Evolutionary conservation across 2,329 filamentous ascomycete species (phyloP).

Genomic region (Setomelanomma holmii): DNA sequence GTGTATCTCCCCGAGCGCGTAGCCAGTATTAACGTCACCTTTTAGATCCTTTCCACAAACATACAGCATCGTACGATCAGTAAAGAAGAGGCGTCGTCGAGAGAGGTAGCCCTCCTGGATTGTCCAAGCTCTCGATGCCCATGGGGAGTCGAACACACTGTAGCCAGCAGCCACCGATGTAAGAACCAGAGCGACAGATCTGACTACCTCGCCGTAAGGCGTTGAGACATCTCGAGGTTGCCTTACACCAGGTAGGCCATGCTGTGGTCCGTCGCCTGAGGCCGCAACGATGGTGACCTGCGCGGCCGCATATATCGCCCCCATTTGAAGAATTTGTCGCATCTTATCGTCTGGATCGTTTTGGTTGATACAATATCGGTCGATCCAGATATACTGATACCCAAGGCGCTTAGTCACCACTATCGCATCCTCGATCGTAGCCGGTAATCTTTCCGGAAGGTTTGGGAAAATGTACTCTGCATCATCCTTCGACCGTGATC

Average conservation of each 20-base stretch:
- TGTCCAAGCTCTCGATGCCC: slow-evolving; percentile 6
- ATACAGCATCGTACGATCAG: slow-evolving; percentile 1
- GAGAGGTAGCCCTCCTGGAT: slow-evolving; percentile 1
- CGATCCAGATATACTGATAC: slow-evolving; percentile 3
- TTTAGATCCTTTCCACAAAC: too few relatives aligned
- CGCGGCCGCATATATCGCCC: neutral
- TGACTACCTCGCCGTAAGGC: neutral
- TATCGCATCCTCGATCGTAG: slow-evolving; percentile 4
- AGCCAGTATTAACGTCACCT: too few relatives aligned
- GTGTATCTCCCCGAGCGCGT: too few relatives aligned
- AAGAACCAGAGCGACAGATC: neutral
- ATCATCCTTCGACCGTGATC: too few relatives aligned
- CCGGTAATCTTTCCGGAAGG: neutral
- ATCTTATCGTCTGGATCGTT: neutral
- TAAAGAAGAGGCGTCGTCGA: neutral
- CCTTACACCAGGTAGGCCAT: slow-evolving; percentile 5
- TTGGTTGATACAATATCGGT: slow-evolving; percentile 4
- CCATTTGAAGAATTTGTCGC: slow-evolving; percentile 3
- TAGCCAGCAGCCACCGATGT: neutral
- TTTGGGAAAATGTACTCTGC: neutral
- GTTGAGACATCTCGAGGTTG: neutral
- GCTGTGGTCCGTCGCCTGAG: neutral
- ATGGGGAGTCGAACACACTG: too few relatives aligned
- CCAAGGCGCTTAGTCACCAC: neutral
- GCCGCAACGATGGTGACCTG: neutral